Evolutionary conservation across 2,329 filamentous ascomycete species (phyloP).

Genomic region (Sphaerulina populicola): DNA sequence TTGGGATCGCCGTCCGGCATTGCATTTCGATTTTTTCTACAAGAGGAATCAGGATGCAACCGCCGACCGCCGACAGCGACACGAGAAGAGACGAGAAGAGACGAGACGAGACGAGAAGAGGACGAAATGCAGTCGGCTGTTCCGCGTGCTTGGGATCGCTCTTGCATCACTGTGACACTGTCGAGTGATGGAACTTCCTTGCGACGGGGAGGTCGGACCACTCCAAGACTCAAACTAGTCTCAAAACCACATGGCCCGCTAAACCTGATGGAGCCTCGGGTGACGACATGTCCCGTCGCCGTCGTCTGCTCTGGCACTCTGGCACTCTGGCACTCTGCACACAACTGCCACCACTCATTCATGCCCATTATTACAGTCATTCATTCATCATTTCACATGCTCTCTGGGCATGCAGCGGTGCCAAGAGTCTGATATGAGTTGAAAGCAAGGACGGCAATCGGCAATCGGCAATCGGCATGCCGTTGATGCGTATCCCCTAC

Average conservation of each 20-base stretch:
- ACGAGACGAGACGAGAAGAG: no score
- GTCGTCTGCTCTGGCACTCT: background rate
- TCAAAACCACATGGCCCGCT: background rate
- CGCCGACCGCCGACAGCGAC: background rate
- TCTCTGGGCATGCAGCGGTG: conserved; percentile 3
- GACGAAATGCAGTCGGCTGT: background rate
- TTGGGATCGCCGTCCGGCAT: no score
- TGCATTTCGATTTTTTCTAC: no score
- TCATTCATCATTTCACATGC: background rate
- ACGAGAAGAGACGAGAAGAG: no score
- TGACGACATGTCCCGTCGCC: conserved; percentile 8
- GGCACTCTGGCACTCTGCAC: background rate
- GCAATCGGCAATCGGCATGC: no score
- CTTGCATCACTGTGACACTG: no score
- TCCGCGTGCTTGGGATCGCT: no score
- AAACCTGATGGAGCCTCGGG: background rate
- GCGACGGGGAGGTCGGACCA: background rate
- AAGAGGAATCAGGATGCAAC: background rate
- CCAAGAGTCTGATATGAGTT: background rate
- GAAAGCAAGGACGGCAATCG: conserved; percentile 1
- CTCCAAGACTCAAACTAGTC: background rate
- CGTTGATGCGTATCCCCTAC: conserved; percentile 78
- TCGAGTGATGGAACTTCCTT: no score
- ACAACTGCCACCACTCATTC: background rate
- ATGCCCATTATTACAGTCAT: background rate